Base-by-base conservation (phyloP, 805 yeast genomes). In the Myxozyma nipponensis region DNA sequence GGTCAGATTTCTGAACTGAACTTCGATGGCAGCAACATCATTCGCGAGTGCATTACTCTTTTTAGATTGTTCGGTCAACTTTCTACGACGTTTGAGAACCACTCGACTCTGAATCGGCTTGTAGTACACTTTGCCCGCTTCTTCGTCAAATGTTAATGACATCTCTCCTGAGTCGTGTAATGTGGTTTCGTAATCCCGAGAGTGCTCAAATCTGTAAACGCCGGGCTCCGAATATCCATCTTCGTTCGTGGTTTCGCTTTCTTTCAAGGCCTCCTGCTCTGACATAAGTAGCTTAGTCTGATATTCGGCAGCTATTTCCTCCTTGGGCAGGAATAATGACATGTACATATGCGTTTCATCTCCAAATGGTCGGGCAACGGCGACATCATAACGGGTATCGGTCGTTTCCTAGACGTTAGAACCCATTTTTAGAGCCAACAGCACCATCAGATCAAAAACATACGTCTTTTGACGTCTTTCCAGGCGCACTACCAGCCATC, bases 71-170 rank as follows among this genome's bases (percentile, higher is more conserved):
- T 59, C 77, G 42, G 79, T 74, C 35, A 79, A 83, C 13, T 88
- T 79, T 68, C 96, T 81, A 66, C 95, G 82, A 65, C 91, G 84
- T 71, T 86, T 88, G 64, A 93, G 78, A 58, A 84, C 93, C 39
- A 87, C 76, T 60, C 83, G 81, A 32, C 90, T 88, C 13, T 77
- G 72, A 17, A 91, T 71, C 6, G 97, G 96, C 52, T 84, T 79
- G 65, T 84, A 93, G 60, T 76, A 78, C 2, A 88, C 95, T 6
- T 78, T 73, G 23, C 72, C 69, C 28, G 78, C 68, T 42, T 77
- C 77, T 24, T 69, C 64, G 49, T 74, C 73, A 59, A 86, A 79
- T 39, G 81, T 77, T 42, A 90, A 70, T 1, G 84, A 81, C 56
- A 90, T 66, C 67, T 90, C 95, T 57, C 82, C 82, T 35, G 76